A percentile compares a stretch with the other conserved stretches of the same genome.
Conservation (phyloP, 371 early-diverging fungal genomes). For the Haplosporangium sp. region DNA sequence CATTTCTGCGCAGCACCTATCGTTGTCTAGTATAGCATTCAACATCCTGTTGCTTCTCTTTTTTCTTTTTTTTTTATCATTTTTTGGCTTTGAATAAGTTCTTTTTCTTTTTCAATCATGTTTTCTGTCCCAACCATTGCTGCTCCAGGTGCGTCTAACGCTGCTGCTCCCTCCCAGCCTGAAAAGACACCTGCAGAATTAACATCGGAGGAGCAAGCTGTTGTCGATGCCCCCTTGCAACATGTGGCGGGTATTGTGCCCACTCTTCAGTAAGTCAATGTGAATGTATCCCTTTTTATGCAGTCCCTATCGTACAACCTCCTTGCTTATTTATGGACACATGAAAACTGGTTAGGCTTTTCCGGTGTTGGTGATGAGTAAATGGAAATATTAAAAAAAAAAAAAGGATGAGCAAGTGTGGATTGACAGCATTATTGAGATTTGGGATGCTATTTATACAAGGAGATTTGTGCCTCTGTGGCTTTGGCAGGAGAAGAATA, state of each 20-base stretch:
- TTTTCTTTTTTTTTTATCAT: too few species aligned
- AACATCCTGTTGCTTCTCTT: not conserved
- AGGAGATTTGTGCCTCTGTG: not conserved
- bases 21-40: not conserved
- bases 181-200: slow-evolving; percentile 30
- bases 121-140: slow-evolving; percentile 48
- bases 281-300: not conserved
- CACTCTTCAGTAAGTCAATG: slow-evolving; percentile 82
- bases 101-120: slow-evolving; percentile 27
- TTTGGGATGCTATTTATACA: not conserved
- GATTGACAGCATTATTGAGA: slow-evolving; percentile 1
- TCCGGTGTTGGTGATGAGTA: not conserved
- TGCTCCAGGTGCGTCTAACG: slow-evolving; percentile 38
- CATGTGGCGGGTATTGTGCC: slow-evolving; percentile 83
- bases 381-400: not conserved
- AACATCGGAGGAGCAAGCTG: slow-evolving; percentile 50
- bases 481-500: not conserved
- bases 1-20: not conserved
- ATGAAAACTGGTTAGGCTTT: slow-evolving; percentile 4
- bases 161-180: slow-evolving; percentile 25
- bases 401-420: not conserved
- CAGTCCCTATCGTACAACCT: not conserved
- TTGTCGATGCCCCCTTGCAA: slow-evolving; percentile 63
- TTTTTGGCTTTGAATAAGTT: too few species aligned
- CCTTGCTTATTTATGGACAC: slow-evolving; percentile 8